Conservation (phyloP, 257 asterid genomes). For the Perilla frutescens region DNA sequence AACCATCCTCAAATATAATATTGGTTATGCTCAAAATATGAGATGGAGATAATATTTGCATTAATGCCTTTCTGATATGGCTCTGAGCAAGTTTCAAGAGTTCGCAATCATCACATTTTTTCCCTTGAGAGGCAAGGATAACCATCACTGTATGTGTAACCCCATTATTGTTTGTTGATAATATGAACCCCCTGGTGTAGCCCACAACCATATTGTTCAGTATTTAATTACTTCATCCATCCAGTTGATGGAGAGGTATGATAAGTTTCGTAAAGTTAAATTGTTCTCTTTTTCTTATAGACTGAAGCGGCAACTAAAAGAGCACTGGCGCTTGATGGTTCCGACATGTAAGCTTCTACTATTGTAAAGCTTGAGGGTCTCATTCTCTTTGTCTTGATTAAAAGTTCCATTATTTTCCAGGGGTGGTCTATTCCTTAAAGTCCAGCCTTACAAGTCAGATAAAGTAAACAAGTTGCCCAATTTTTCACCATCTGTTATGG, state of each 20-base stretch:
- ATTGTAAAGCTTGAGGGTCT: not conserved
- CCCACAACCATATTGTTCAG: not conserved
- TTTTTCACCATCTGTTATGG: slow-evolving; percentile 67
- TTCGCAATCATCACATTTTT: not conserved
- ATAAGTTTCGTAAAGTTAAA: not conserved
- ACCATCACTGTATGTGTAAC: no score
- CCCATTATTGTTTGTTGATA: not conserved
- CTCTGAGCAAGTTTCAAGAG: not conserved
- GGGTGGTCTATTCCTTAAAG: slow-evolving; percentile 86
- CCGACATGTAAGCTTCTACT: slow-evolving; percentile 77
- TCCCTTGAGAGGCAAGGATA: not conserved
- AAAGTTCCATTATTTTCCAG: slow-evolving; percentile 47
- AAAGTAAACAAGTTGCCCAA: slow-evolving; percentile 55
- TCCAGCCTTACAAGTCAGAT: slow-evolving; percentile 74
- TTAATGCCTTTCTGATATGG: not conserved
- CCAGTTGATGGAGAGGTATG: slow-evolving; percentile 9
- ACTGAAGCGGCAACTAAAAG: slow-evolving; percentile 93
- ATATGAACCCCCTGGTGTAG: not conserved
- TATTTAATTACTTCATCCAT: slow-evolving; percentile 9
- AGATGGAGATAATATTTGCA: not conserved
- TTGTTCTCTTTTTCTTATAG: slow-evolving; percentile 48
- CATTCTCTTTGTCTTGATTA: slow-evolving; percentile 4
- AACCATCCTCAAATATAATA: not conserved
- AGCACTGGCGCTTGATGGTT: slow-evolving; percentile 90
- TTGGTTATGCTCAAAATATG: no score